Conservation (phyloP, 208 protist genomes). For the Trypanosoma melophagium region DNA sequence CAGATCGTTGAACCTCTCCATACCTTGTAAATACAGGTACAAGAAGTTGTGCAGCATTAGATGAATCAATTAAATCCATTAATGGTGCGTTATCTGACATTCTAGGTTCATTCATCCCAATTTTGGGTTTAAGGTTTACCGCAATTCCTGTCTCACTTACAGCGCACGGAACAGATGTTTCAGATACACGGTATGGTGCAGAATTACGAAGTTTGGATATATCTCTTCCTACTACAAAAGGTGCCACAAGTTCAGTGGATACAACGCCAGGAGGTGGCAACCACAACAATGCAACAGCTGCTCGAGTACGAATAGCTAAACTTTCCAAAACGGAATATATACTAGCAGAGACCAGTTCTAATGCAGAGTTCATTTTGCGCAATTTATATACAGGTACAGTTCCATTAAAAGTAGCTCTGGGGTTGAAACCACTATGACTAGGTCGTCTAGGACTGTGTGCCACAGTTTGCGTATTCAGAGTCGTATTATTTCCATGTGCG, state of each 20-base stretch:
- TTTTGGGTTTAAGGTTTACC: slow-evolving; percentile 69
- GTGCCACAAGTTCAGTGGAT: slow-evolving; percentile 78
- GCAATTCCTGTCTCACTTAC: slow-evolving; percentile 77
- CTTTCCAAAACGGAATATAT: slow-evolving; percentile 82
- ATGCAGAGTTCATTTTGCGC: slow-evolving; percentile 59
- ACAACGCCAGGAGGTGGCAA: slow-evolving; percentile 65
- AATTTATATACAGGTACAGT: slow-evolving; percentile 58
- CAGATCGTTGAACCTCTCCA: slow-evolving; percentile 28
- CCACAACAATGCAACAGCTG: slow-evolving; percentile 77
- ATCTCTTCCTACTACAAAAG: slow-evolving; percentile 84
- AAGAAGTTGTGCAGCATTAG: slow-evolving; percentile 78
- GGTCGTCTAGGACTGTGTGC: slow-evolving; percentile 4
- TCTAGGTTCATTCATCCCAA: slow-evolving; percentile 25
- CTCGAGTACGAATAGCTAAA: slow-evolving; percentile 69
- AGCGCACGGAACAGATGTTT: slow-evolving; percentile 68
- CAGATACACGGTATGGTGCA: slow-evolving; percentile 74
- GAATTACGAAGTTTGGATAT: slow-evolving; percentile 56
- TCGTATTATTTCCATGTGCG: slow-evolving; percentile 4
- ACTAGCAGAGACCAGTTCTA: slow-evolving; percentile 80
- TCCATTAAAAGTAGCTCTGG: slow-evolving; percentile 58
- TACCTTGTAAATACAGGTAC: slow-evolving; percentile 77
- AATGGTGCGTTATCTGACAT: slow-evolving; percentile 44
- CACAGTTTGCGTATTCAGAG: slow-evolving; percentile 8
- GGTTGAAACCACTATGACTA: slow-evolving; percentile 1
- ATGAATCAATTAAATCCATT: slow-evolving; percentile 67